Evolutionary conservation across 2,329 filamentous ascomycete species (phyloP).

Genomic region (Epichloe scottii): DNA sequence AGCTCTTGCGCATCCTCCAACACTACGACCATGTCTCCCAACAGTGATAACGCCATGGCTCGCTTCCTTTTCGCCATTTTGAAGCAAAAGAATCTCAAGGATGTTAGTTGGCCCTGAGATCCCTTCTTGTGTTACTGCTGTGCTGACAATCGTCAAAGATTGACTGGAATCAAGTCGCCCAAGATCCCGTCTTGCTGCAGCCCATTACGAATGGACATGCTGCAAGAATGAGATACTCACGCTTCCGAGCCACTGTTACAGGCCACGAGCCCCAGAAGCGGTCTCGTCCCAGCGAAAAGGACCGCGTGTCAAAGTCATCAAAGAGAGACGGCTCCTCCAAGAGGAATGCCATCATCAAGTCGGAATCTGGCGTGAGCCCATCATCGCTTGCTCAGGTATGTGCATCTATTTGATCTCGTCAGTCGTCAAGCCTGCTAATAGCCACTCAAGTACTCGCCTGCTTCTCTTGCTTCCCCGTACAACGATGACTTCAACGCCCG

Average conservation of each 20-base stretch:
- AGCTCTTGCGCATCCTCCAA: not conserved
- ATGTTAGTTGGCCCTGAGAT: constrained; percentile 31
- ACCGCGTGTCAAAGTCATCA: constrained; percentile 31
- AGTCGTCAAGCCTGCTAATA: not conserved
- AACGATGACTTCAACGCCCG: constrained; percentile 25
- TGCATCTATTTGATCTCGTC: not conserved
- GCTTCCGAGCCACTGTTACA: constrained; percentile 35
- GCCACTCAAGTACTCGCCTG: constrained; percentile 21
- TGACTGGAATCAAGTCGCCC: constrained; percentile 45
- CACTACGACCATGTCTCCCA: constrained; percentile 32
- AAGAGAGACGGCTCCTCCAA: constrained; percentile 23
- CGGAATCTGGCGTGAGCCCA: constrained; percentile 21
- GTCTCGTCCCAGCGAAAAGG: constrained; percentile 29
- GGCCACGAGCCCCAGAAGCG: constrained; percentile 36
- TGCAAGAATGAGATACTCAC: constrained; percentile 46
- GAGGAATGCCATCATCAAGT: constrained; percentile 27
- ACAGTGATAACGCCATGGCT: constrained; percentile 43
- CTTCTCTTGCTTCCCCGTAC: constrained; percentile 25
- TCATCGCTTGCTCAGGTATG: constrained; percentile 19
- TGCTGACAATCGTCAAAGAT: constrained; percentile 27
- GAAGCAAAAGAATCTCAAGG: constrained; percentile 46
- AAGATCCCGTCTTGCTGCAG: constrained; percentile 38
- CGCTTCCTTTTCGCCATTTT: constrained; percentile 48
- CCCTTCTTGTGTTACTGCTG: not conserved
- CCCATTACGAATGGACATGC: constrained; percentile 48